These are phyloP conservation scores for Pelargonium nanum DNA, from an alignment of 345 rosid species.

Conservation along the genomic window DNA sequence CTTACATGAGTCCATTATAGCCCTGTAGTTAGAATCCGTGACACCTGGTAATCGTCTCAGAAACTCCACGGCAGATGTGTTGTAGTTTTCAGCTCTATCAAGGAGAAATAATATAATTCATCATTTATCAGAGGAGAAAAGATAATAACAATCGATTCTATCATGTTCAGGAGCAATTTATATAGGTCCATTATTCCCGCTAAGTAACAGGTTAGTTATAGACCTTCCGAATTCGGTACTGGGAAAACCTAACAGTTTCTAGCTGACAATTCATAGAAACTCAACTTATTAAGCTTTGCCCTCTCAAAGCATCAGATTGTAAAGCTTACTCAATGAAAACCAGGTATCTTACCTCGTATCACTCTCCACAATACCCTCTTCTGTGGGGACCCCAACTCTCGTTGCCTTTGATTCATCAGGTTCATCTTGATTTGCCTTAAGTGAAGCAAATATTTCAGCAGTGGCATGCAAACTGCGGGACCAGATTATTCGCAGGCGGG, in stretches of 20 bases:
- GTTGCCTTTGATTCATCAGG: conserved; percentile 73
- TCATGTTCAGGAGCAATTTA: background rate
- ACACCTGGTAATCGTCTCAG: conserved; percentile 90
- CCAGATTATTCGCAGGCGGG: conserved; percentile 85
- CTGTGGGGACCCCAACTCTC: conserved; percentile 90
- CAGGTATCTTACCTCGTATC: conserved; percentile 84
- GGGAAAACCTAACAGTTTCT: background rate
- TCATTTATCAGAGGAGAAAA: no score
- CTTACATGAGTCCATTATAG: conserved; percentile 79
- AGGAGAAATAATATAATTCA: no score
- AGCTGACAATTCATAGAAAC: background rate
- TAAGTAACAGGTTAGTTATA: background rate
- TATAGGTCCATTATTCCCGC: background rate
- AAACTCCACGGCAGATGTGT: conserved; percentile 88
- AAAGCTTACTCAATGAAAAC: no score
- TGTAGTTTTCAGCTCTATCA: conserved; percentile 86
- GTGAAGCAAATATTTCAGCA: conserved; percentile 74
- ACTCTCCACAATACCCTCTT: conserved; percentile 79
- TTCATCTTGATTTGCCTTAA: conserved; percentile 92
- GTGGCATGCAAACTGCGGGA: conserved; percentile 95
- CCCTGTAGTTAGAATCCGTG: conserved; percentile 71
- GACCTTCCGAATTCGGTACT: no score
- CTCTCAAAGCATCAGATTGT: no score
- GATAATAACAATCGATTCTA: background rate
- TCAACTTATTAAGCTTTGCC: background rate